A percentile compares a stretch with the other conserved stretches of the same genome.
Conservation (phyloP, 768 basidiomycete species). For the Lactifluus pinguis region DNA sequence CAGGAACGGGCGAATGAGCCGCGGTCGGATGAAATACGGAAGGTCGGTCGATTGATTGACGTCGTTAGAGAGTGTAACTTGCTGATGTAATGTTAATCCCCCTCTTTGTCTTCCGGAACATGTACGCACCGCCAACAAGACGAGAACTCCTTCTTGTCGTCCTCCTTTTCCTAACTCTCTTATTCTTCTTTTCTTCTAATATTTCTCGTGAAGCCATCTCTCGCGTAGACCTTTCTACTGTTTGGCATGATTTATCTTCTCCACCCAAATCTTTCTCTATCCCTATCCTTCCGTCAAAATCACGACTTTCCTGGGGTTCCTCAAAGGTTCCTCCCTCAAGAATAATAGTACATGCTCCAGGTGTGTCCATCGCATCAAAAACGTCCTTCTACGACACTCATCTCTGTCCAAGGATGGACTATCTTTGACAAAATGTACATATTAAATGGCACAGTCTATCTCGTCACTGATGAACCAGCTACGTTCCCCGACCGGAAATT, state of each 20-base stretch:
- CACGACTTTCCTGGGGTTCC: slow-evolving; percentile 22
- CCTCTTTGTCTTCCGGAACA: neutral
- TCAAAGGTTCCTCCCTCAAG: slow-evolving; percentile 46
- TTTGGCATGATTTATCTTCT: neutral
- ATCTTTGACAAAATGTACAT: slow-evolving; percentile 79
- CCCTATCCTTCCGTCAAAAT: slow-evolving; percentile 9
- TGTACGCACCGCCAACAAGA: slow-evolving; percentile 22
- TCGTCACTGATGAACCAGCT: slow-evolving; percentile 68
- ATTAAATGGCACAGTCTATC: slow-evolving; percentile 70
- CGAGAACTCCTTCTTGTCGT: slow-evolving; percentile 26
- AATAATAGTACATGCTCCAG: slow-evolving; percentile 68
- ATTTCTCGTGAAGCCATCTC: neutral
- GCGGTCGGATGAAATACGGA: neutral
- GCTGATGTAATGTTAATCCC: slow-evolving; percentile 1
- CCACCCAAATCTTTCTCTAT: neutral
- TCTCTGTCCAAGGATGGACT: slow-evolving; percentile 67
- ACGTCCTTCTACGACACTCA: neutral
- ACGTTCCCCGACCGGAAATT: slow-evolving; percentile 53
- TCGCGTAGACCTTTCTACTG: neutral
- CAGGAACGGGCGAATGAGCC: neutral
- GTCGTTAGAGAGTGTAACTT: neutral
- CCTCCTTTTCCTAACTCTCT: slow-evolving; percentile 23
- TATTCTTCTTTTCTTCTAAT: slow-evolving; percentile 14
- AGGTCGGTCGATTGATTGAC: neutral
- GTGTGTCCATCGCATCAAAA: slow-evolving; percentile 27